phyloP scores from a whole-genome alignment of 2,329 filamentous ascomycete species.

The Fusarium sp. region DNA sequence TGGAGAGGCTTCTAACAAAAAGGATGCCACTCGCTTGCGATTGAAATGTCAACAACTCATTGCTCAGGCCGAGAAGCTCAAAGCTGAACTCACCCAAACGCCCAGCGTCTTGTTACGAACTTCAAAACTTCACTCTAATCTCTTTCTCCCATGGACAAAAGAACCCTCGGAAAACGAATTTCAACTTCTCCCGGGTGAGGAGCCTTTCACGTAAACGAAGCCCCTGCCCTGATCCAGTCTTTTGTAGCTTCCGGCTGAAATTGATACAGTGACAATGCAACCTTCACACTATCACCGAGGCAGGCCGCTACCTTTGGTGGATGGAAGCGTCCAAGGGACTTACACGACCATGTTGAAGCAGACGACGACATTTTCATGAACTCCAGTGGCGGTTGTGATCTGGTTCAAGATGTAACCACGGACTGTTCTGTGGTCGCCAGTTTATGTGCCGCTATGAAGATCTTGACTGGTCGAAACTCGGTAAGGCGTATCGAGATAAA shows the following conservation, averaged over 20 bases:
- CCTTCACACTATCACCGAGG: conserved; percentile 77
- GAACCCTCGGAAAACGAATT: conserved; percentile 74
- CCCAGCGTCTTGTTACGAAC: conserved; percentile 74
- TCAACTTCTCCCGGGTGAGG: conserved; percentile 58
- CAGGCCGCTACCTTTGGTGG: conserved; percentile 82
- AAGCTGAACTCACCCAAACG: conserved; percentile 53
- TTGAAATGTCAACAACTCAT: conserved; percentile 78
- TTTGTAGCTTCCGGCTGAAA: conserved; percentile 6
- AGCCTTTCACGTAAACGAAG: conserved; percentile 71
- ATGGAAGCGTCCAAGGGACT: conserved; percentile 82
- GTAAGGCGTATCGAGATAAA: conserved; percentile 57
- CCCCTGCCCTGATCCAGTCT: not conserved
- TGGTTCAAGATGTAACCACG: conserved; percentile 94
- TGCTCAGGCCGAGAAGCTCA: conserved; percentile 79
- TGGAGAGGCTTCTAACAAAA: conserved; percentile 67
- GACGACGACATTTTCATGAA: conserved; percentile 65
- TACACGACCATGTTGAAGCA: conserved; percentile 52
- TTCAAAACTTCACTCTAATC: conserved; percentile 83
- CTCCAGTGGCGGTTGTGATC: conserved; percentile 72
- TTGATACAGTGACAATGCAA: conserved; percentile 70
- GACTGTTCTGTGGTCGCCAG: conserved; percentile 98
- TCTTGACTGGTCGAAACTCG: conserved; percentile 74
- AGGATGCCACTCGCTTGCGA: conserved; percentile 75
- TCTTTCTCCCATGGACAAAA: conserved; percentile 87
- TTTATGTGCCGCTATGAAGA: conserved; percentile 82